Evolutionary conservation across 306 rosid species (phyloP), one percentile per base, ranked within the genome.

Genomic region (Dryas alaskensis): DNA sequence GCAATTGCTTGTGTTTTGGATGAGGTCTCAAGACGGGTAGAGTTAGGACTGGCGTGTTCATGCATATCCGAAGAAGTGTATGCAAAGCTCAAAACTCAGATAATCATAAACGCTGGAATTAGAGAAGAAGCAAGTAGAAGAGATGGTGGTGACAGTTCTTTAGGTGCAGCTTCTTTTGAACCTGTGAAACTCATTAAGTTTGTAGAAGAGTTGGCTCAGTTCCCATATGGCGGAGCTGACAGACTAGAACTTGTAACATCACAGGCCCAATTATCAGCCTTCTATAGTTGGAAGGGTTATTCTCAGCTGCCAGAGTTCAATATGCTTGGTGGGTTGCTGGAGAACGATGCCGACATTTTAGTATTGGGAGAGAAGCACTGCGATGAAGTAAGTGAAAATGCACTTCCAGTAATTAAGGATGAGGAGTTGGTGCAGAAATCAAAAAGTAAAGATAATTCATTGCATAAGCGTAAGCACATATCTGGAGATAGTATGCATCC

Each of bases 21-120:
- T 49, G 98, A 93, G 88, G 62, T 92, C 54, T 89, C 97, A 0
- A 89, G 94, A 48, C 86, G 92, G 65, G 88, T 89, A 63, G 90
- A 89, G 87, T 83, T 81, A 72, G 87, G 92, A 65, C 74, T 93
- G 75, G 81, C 88, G 53, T 93, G 98, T 70, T 75, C 89, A 52
- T 93, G 98, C 84, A 50, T 84, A 12, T 81, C 91, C 13, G 75
- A 73, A 70, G 89, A 87, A 80, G 78, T 74, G 45, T 80, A 78
- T 81, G 79, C 74, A 25, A 66, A 73, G 65, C 73, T 89, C 73
- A 81, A 85, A 74, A 80, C 79, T 31, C 90, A 91, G 76, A 80
- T 81, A 12, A 76, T 85, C 53, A 40, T 49, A 66, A 91, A 91
- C 78, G 81, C 88, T 74, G 95, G 95, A 44, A 78, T 88, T 79